Evolutionary conservation across 192 early-diverging fungal genomes (phyloP).

Genomic region (Linnemannia hyalina): DNA sequence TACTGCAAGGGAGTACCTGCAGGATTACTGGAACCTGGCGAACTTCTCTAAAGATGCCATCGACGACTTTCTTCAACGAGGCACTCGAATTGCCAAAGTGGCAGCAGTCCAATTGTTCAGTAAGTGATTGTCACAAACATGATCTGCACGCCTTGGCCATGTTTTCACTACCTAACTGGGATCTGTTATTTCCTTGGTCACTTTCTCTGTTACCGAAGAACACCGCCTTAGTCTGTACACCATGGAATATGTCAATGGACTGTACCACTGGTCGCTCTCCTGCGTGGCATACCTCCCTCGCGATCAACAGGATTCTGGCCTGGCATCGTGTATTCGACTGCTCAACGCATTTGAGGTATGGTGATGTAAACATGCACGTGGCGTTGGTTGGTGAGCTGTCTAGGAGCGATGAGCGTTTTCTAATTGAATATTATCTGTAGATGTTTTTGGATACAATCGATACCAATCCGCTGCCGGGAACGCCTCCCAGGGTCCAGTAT

Average conservation of each 20-base stretch:
- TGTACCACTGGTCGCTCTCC: conserved; percentile 23
- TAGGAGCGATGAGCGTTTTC: no score
- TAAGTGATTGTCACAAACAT: conserved; percentile 7
- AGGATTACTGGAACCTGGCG: conserved; percentile 23
- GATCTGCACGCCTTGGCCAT: no score
- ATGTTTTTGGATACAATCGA: background rate
- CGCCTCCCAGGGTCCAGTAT: conserved; percentile 17
- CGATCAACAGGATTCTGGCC: conserved; percentile 13
- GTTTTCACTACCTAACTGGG: no score
- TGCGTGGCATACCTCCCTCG: conserved; percentile 3
- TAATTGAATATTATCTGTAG: background rate
- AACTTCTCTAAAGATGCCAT: conserved; percentile 21
- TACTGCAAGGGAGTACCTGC: conserved; percentile 16
- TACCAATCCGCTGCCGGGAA: conserved; percentile 10
- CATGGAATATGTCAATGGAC: conserved; percentile 15
- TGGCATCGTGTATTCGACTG: conserved; percentile 23
- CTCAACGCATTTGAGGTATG: conserved; percentile 15
- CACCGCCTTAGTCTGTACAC: conserved; percentile 10
- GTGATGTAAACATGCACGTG: background rate
- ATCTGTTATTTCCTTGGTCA: background rate
- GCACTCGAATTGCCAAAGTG: no score
- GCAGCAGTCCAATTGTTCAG: conserved; percentile 18
- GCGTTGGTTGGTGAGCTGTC: background rate
- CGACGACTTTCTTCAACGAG: conserved; percentile 18
- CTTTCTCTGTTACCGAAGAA: background rate